Conservation (phyloP, 1,284 basidiomycete genomes). For the Chalciporus sp. region DNA sequence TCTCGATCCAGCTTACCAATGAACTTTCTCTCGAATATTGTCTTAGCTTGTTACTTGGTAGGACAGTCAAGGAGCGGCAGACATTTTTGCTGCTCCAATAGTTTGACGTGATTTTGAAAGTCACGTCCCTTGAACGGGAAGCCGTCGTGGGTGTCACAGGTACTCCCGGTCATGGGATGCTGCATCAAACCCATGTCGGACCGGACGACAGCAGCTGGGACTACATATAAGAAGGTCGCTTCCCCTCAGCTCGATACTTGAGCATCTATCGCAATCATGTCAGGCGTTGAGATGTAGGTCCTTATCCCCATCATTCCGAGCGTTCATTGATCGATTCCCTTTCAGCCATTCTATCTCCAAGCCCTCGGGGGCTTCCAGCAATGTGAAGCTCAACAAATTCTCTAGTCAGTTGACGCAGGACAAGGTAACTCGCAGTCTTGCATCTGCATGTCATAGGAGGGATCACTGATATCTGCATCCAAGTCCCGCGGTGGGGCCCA, state of each 20-base stretch:
- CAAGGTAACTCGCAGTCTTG: constrained; percentile 47
- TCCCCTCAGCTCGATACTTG: background rate
- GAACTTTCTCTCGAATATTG: no score
- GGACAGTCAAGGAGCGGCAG: no score
- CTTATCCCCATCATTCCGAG: background rate
- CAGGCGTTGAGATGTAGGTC: constrained; percentile 61
- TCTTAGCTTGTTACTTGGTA: no score
- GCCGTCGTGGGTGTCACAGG: constrained; percentile 12
- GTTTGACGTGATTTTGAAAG: background rate
- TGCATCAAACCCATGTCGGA: constrained; percentile 6
- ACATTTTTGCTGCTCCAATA: no score
- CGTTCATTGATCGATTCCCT: background rate
- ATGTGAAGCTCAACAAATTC: constrained; percentile 67
- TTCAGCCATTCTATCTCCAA: constrained; percentile 46
- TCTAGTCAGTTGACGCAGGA: constrained; percentile 70
- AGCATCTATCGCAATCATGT: constrained; percentile 36
- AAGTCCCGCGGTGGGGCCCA: constrained; percentile 76
- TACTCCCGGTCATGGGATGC: constrained; percentile 23
- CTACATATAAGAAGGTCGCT: constrained; percentile 22
- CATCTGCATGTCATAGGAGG: background rate
- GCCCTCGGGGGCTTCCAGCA: constrained; percentile 29
- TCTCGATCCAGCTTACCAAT: no score
- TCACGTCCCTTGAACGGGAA: constrained; percentile 15
- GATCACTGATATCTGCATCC: constrained; percentile 2
- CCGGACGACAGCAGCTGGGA: constrained; percentile 4